Conservation (phyloP, 371 early-diverging fungal species). For the Phascolomyces articulosus region DNA sequence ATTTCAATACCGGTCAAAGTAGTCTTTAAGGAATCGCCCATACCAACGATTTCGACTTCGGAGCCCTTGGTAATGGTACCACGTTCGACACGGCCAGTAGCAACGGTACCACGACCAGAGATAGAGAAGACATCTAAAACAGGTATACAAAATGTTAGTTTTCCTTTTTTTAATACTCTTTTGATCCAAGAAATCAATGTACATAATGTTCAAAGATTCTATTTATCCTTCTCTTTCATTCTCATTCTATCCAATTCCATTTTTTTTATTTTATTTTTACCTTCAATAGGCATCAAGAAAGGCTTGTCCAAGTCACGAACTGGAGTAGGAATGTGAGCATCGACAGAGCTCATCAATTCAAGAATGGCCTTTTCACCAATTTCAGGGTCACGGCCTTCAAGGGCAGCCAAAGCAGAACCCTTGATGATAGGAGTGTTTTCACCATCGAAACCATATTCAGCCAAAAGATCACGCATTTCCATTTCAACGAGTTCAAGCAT, state of each 20-base stretch:
- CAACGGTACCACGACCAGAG: slow-evolving; percentile 98
- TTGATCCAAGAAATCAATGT: too few species aligned
- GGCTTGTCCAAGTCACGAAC: slow-evolving; percentile 96
- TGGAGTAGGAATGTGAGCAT: slow-evolving; percentile 94
- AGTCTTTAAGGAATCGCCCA: slow-evolving; percentile 87
- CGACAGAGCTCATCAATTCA: slow-evolving; percentile 95
- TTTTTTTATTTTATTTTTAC: slow-evolving; percentile 24
- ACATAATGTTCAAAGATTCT: too few species aligned
- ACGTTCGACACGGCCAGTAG: slow-evolving; percentile 97
- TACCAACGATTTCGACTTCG: slow-evolving; percentile 97
- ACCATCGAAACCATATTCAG: slow-evolving; percentile 93
- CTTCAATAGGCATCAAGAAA: slow-evolving; percentile 98
- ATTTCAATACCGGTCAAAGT: slow-evolving; percentile 96
- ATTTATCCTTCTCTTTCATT: too few species aligned
- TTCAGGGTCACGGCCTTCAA: slow-evolving; percentile 92
- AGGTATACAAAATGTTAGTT: background rate
- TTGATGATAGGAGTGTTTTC: slow-evolving; percentile 92
- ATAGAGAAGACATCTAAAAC: slow-evolving; percentile 92
- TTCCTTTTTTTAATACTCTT: background rate
- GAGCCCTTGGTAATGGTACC: slow-evolving; percentile 93
- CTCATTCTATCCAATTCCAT: too few species aligned
- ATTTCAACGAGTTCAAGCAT: slow-evolving; percentile 98
- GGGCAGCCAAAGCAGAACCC: slow-evolving; percentile 96
- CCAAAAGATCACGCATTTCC: slow-evolving; percentile 97
- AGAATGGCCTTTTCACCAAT: slow-evolving; percentile 88